Evolutionary conservation across 2,329 filamentous ascomycete genomes (phyloP), one percentile per base, ranked within the genome.

Genomic region (Fusarium drepaniforme): DNA sequence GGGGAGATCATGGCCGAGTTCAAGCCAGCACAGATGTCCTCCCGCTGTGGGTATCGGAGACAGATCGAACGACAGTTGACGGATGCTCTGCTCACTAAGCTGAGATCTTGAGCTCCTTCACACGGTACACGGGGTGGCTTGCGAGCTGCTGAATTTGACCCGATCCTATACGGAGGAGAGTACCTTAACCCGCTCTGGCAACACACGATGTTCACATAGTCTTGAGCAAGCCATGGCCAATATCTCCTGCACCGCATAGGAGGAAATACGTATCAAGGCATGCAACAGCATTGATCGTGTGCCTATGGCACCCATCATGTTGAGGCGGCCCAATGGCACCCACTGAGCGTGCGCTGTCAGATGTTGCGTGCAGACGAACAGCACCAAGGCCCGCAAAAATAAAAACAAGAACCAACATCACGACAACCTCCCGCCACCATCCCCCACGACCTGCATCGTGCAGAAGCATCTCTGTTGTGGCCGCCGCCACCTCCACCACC

Each of bases 301-400:
- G 70, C 65, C 33, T 25, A 69, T 67, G 46, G 59, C 64, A 33
- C 33, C 59, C 64, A 37, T 65, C 42, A 42, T 28, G 18, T 53
- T 15, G 60, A 72, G 64, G 65, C 66, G 75, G 63, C 37, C 73
- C 74, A 76, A 78, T 72, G 64, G 59, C 37, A 60, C 51, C 35
- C 67, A 64, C 33, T 73, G 44, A 57, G 67, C 53, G 35, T 60
- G 40, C 38, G 59, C 64, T 67, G 46, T 67, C 59, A 71, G 64
- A 42, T 49, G 59, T 68, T 68, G 28, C 59, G 58, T 65, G 58
- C 49, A 63, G 67, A 42, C 42, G 62, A 63, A 73, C 57, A 76
- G 71, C 68, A 61, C 66, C 73, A 66, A 73, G 71, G 70, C 67
- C 66, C 72, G 66, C 69, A 75, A 51, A 75, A 73, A 70, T 18